These are phyloP conservation scores for Beauveria rudraprayagi DNA, from an alignment of 2,329 filamentous ascomycete species.

Conservation along the genomic window DNA sequence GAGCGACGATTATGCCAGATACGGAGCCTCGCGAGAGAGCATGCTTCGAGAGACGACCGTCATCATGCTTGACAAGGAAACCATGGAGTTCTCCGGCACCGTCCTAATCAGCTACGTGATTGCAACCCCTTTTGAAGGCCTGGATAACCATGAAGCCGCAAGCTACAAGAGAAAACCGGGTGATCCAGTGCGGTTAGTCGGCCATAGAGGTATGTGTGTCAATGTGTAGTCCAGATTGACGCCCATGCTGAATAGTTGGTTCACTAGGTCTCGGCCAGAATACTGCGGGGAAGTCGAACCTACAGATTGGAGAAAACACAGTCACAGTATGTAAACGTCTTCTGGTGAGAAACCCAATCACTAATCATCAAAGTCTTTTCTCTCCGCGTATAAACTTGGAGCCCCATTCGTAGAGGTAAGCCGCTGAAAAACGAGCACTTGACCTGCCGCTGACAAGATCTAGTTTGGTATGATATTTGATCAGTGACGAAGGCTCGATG, in stretches of 20 bases:
- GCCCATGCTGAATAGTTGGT: not conserved
- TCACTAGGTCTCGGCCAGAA: conserved; percentile 6
- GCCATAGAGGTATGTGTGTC: conserved; percentile 24
- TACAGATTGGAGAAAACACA: conserved; percentile 10
- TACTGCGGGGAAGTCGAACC: not conserved
- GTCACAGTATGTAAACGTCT: not conserved
- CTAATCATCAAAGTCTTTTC: not conserved
- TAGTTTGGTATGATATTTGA: conserved; percentile 4
- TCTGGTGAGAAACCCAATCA: not conserved
- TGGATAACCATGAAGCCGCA: not conserved
- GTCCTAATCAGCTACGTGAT: conserved; percentile 28
- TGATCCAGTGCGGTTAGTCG: conserved; percentile 19
- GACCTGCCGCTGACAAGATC: not conserved
- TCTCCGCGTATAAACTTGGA: conserved; percentile 3
- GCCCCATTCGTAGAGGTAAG: conserved; percentile 9
- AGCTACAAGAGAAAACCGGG: not conserved
- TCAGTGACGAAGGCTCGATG: too few relatives aligned
- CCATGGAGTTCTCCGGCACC: conserved; percentile 22
- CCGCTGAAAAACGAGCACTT: too few relatives aligned
- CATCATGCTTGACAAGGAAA: conserved; percentile 23
- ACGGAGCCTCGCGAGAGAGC: conserved; percentile 23
- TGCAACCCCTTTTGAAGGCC: conserved; percentile 17
- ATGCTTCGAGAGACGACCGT: conserved; percentile 25
- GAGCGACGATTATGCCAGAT: conserved; percentile 16
- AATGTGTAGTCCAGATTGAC: not conserved